phyloP scores from a whole-genome alignment of 306 rosid species.

The Dicorynia guianensis region DNA sequence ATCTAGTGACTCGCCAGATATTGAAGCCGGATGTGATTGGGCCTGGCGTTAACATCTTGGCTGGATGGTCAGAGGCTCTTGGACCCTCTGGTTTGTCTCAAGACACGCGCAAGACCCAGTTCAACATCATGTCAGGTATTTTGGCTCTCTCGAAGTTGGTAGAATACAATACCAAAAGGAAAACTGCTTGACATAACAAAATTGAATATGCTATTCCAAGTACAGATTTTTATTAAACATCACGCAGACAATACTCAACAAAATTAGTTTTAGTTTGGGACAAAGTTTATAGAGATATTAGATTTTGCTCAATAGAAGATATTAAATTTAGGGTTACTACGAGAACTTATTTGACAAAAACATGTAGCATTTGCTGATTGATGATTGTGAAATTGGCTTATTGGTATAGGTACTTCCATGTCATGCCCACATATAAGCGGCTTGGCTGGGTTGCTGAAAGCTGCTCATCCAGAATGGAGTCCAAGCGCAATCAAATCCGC shows the following conservation, averaged over 20 bases:
- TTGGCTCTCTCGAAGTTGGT: background rate
- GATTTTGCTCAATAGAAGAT: too few species aligned
- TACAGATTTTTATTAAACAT: too few species aligned
- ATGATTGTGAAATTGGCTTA: too few species aligned
- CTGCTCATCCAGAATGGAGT: constrained; percentile 96
- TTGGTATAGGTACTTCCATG: constrained; percentile 82
- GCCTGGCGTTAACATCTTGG: constrained; percentile 86
- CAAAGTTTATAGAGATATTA: too few species aligned
- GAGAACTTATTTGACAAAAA: too few species aligned
- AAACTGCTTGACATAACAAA: too few species aligned
- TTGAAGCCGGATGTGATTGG: constrained; percentile 90
- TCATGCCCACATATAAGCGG: constrained; percentile 98
- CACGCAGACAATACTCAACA: too few species aligned
- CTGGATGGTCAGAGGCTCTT: constrained; percentile 80
- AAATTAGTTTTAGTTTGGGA: too few species aligned
- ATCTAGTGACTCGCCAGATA: constrained; percentile 64
- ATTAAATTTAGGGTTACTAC: too few species aligned
- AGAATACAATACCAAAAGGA: too few species aligned
- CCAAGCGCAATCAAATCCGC: constrained; percentile 96
- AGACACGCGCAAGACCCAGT: constrained; percentile 67
- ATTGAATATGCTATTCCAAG: too few species aligned
- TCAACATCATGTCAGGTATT: constrained; percentile 95
- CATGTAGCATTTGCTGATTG: too few species aligned
- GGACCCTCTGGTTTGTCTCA: constrained; percentile 77
- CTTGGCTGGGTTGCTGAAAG: constrained; percentile 80